Percentiles rank a stretch among this genome's conserved stretches.
Evolutionary conservation across 192 early-diverging fungal species (phyloP).

Genomic region (Linnemannia schmuckeri): DNA sequence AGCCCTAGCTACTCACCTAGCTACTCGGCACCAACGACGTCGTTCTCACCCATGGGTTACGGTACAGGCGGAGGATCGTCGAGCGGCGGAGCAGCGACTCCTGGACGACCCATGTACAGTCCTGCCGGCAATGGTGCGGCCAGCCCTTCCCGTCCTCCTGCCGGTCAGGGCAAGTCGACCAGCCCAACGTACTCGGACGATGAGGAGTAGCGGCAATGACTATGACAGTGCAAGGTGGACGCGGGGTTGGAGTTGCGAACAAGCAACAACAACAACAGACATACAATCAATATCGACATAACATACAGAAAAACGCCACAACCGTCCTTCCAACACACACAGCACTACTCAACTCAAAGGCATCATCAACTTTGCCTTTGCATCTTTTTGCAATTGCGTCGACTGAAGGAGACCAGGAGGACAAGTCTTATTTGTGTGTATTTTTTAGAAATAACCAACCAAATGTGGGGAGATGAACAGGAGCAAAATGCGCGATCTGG

Average conservation of each 20-base stretch:
- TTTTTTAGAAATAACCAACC: neutral
- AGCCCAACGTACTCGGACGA: constrained; percentile 47
- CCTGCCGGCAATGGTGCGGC: constrained; percentile 34
- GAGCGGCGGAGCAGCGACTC: constrained; percentile 40
- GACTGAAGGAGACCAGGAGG: no score
- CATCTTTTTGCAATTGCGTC: no score
- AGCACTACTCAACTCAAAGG: no score
- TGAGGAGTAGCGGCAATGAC: constrained; percentile 15
- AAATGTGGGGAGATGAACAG: neutral
- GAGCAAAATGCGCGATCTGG: neutral
- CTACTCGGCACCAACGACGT: constrained; percentile 44
- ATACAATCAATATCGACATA: neutral
- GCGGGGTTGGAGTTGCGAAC: neutral
- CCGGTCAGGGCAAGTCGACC: constrained; percentile 28
- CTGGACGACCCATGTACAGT: constrained; percentile 45
- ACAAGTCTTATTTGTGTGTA: neutral
- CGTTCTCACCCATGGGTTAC: constrained; percentile 70
- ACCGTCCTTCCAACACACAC: neutral
- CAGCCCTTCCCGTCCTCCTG: neutral
- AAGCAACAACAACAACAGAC: neutral
- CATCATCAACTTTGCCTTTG: no score
- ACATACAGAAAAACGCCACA: neutral
- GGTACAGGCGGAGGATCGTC: constrained; percentile 17
- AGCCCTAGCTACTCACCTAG: constrained; percentile 79
- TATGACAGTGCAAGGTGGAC: neutral